Conservation (phyloP, 805 yeast species). For the Kurtzmaniella cleridarum region DNA sequence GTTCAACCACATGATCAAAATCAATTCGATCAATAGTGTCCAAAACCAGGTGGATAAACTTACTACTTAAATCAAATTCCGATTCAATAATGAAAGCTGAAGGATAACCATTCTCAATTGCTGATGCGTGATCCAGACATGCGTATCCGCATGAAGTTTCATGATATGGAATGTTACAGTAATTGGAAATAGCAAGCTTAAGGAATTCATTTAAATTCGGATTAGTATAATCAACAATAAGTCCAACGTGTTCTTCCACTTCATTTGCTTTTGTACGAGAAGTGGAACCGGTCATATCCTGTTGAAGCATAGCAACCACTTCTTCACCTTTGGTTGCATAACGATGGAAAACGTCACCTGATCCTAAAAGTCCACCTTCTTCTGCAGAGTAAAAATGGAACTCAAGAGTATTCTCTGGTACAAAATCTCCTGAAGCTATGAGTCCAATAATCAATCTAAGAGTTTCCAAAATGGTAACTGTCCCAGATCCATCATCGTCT, state of each 20-base stretch:
- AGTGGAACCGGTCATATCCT: slow-evolving; percentile 89
- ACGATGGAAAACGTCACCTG: slow-evolving; percentile 64
- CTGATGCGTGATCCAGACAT: slow-evolving; percentile 90
- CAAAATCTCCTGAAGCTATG: slow-evolving; percentile 27
- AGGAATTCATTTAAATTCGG: slow-evolving; percentile 52
- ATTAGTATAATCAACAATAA: slow-evolving; percentile 67
- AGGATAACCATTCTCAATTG: slow-evolving; percentile 78
- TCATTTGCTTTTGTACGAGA: slow-evolving; percentile 44
- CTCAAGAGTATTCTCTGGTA: slow-evolving; percentile 71
- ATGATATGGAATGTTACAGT: slow-evolving; percentile 62
- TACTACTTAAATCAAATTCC: slow-evolving; percentile 56
- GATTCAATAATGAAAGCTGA: slow-evolving; percentile 79
- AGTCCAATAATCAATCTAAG: slow-evolving; percentile 52
- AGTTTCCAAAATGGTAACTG: slow-evolving; percentile 71
- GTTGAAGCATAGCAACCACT: slow-evolving; percentile 84
- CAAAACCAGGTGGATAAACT: slow-evolving; percentile 66
- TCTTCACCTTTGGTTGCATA: slow-evolving; percentile 42
- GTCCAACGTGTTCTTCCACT: slow-evolving; percentile 66
- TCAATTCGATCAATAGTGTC: slow-evolving; percentile 82
- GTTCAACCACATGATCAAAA: slow-evolving; percentile 75
- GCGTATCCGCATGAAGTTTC: slow-evolving; percentile 87
- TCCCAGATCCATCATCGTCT: slow-evolving; percentile 91
- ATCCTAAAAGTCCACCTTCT: slow-evolving; percentile 87
- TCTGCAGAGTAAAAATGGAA: slow-evolving; percentile 96
- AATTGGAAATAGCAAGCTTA: slow-evolving; percentile 53